Base-by-base conservation (phyloP, 345 rosid genomes). In the Stellera chamaejasme region DNA sequence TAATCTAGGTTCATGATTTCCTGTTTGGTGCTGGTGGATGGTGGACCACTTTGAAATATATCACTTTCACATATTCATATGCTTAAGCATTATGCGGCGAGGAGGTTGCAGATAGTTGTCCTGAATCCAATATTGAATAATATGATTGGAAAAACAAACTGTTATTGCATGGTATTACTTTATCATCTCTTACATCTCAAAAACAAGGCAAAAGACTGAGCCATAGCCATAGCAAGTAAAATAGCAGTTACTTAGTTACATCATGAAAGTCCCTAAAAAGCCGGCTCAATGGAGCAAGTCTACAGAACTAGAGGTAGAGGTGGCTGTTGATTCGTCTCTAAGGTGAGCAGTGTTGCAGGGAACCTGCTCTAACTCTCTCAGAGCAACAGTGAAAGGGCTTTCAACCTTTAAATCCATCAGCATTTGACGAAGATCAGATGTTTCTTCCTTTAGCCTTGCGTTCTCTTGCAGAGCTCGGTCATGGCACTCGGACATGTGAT, bases 371-470 rank as follows among this genome's bases (percentile, higher is more conserved):
- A 79, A 75, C 42, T 81, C 88, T 69, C 77, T 70, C 11, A 80
- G 53, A 54, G 80, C 65, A 63, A 56, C 45, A 36, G 71, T 61
- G 53, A 26, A 80, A 55, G 79, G 87, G 14, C 87, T 76, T 15
- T 70, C 75, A 25, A 78, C 75, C 52, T 64, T 77, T 11, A 84
- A 52, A 39, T 75, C 82, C 11, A 72, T 69, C 45, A 92, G 65
- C 82, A 92, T 76, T 64, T 78, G 84, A 60, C 82, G 81, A 56
- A 92, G 90, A 69, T 75, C 84, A 26, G 90, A 75, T 46, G 81
- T 75, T 71, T 92, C 96, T 55, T 92, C 87, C 75, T 79, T 88
- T 65, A 92, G 96, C 67, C 74, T 72, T 19, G 75, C 72, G 73
- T 84, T 92, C 69, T 92, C 98, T 43, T 80, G 82, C 32, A 84